These are phyloP conservation scores for Amaranthus hypochondriacus DNA, from an alignment of 148 eudicot species.

Conservation along the genomic window DNA sequence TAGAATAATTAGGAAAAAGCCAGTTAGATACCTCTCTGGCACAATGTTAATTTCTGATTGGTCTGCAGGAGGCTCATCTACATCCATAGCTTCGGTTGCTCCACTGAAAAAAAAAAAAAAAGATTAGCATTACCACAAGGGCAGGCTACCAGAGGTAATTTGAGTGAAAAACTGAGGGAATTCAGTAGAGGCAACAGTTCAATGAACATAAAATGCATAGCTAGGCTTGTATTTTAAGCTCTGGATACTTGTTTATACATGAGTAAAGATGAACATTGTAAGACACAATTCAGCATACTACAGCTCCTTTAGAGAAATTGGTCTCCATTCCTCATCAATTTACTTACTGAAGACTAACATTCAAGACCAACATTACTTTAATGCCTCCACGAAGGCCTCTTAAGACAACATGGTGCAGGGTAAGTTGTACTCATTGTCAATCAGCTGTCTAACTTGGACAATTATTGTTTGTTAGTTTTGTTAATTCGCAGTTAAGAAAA, in stretches of 20 bases:
- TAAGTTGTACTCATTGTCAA: background rate
- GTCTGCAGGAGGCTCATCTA: conserved; percentile 64
- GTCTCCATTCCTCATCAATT: no score
- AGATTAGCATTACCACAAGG: background rate
- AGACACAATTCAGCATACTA: background rate
- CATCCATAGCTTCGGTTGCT: conserved; percentile 65
- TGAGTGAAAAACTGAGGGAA: background rate
- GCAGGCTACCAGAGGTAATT: background rate
- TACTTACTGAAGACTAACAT: background rate
- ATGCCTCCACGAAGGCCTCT: background rate
- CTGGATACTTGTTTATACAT: background rate
- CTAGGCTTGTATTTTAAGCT: background rate
- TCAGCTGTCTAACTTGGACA: background rate
- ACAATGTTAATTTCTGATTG: conserved; percentile 37
- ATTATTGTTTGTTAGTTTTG: no score
- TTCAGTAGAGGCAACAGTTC: background rate
- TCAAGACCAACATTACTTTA: background rate
- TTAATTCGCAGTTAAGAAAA: background rate
- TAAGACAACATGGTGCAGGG: background rate
- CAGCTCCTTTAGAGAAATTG: no score
- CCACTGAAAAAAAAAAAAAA: conserved; percentile 23
- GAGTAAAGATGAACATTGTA: background rate
- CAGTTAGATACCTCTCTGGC: conserved; percentile 50
- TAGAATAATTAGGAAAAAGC: background rate
- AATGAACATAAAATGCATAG: background rate